Evolutionary conservation across 768 basidiomycete species (phyloP), one percentile per base, ranked within the genome.

Genomic region (Podaxis sp.): DNA sequence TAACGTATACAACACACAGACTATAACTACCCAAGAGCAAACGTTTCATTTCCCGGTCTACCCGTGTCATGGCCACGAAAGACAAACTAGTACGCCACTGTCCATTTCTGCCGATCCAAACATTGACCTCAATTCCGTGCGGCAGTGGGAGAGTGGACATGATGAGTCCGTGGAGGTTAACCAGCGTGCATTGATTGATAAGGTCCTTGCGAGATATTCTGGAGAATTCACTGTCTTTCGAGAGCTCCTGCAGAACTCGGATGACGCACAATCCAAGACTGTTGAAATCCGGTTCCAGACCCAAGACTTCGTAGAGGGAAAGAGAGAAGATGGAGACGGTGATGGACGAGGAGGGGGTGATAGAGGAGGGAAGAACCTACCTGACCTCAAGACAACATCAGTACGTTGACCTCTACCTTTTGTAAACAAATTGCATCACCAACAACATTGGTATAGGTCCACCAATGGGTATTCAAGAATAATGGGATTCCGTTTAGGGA

Each of bases 161-260:
- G 91, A 92, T 68, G 91, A 92, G 69, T 84, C 88, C 0, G 89
- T 95, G 0, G 90, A 96, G 75, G 95, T 96, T 51, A 96, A 96
- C 73, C 96, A 96, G 72, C 85, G 96, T 19, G 95, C 94, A n/a
- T 79, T 97, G 61, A 96, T 98, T 57, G 96, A 97, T 80, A 98
- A 95, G 76, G 93, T 98, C 24, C 85, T 99, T 22, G 94, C 96
- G 9, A 82, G 96, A 25, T 99, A 99, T 76, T 93, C 91, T 12
- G 96, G 94, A 57, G 95, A 97, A 78, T 93, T 95, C 68, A 96
- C 95, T 17, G 82, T 83, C 8, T 83, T 83, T 66, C 77, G 96
- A 54, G 96, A 98, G 73, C 83, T 99, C 4, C 77, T 98, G 0
- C 96, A 98, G 78, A 98, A 99, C 71, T 95, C 95, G 29, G 95